Base-by-base conservation (phyloP, 2,329 filamentous ascomycete species). In the Emergomyces africanus region DNA sequence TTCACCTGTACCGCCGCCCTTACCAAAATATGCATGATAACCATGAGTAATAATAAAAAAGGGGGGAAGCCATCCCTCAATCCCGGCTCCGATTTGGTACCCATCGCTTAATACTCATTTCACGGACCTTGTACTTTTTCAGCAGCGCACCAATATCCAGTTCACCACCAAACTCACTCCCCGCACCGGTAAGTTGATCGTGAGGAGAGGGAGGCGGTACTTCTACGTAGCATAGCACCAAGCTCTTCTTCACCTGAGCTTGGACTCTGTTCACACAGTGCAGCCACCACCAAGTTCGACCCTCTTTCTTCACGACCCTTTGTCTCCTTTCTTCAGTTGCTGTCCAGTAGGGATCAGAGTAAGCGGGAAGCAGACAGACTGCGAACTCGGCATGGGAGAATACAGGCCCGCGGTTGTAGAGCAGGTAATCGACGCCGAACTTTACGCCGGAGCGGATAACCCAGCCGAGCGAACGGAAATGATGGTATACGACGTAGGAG, bases 301-400 rank as follows among this genome's bases (percentile, higher is more conserved):
- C 68, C 63, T 71, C 69, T 62, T 75, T 75, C 37, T 68, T 68
- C 49, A 81, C 80, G 3, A 80, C 80, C 53, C 80, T 72, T 0
- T 78, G 74, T 63, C 80, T 79, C 41, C 76, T 68, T 30, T 76
- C 74, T 28, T 75, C 68, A 0, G 75, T 77, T 49, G 76, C 74
- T 5, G 71, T 76, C 90, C 91, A 96, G 68, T 86, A 84, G 0
- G 82, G 69, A 68, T 94, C 78, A 6, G 75, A 85, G 69, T 95
- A 97, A 0, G 90, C 86, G 0, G 94, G 92, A 3, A 97, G 70
- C 46, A 99, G 83, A 28, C 92, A 79, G 49, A 96, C 76, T 0
- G 89, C 91, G 69, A 96, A 99, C 69, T 97, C 90, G 25, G 94
- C 94, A 69, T 99, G 94, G 25, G 90, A 85, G 71, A 99, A 97